Base-by-base conservation (phyloP, 352 stramenopile genomes). In the Phytophthora quininea region DNA sequence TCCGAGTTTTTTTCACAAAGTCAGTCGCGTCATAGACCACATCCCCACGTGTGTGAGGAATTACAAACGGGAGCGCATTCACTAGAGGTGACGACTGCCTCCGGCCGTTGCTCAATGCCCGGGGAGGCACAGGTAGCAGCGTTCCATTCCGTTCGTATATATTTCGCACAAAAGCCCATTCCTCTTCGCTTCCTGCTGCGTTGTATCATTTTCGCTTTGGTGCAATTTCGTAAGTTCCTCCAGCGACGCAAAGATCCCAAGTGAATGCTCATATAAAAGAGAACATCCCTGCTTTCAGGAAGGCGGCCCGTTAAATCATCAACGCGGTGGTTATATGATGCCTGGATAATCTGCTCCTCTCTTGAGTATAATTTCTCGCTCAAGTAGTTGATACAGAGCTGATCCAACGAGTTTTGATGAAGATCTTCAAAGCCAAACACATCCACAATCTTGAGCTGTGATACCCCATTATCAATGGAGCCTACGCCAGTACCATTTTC, bases 321-420 rank as follows among this genome's bases (percentile, higher is more conserved):
- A 5, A 31, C 11, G 40, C 48, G 27, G n/a, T 35, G 49, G 15
- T 4, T 49, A 47, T 72, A 74, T 1, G 56, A 59, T 45, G 55
- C 54, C 35, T 47, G 29, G 24, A 79, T 10, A 6, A 73, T 47
- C 67, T 79, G 63, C 31, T 76, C 71, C 40, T 91, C 81, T 10
- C 69, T 78, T 4, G 60, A 63, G 24, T 85, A 85, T 9, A 94
- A 73, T 48, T 92, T 94, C 32, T 94, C 86, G n/a, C 77, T 92
- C 62, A 91, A 57, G 63, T 90, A 94, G 54, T 94, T 94, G 57
- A 94, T 91, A 48, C 84, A 92, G 0, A 94, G 72, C 52, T 94
- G 86, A 71, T 90, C 86, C 37, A 92, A 71, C 24, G 86, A 94
- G 62, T 92, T 92, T 31, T 63, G 54, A 24, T 54, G 12, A n/a